Conservation (phyloP, 1,284 basidiomycete species). For the Moesziomyces antarcticus region DNA sequence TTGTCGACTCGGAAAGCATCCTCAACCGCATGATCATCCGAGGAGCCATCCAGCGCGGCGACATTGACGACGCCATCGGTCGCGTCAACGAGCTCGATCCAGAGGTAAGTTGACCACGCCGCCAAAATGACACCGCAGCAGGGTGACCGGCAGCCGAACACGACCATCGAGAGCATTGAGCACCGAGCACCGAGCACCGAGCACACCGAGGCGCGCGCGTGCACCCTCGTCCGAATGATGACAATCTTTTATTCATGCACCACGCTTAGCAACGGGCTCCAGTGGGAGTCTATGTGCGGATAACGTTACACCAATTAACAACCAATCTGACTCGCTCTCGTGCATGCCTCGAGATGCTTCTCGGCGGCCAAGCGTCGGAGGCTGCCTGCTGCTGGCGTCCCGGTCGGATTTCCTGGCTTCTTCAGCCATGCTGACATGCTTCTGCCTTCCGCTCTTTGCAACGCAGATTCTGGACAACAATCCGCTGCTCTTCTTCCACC, state of each 20-base stretch:
- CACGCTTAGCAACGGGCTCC: slow-evolving; percentile 80
- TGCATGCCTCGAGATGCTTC: neutral
- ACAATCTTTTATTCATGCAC: slow-evolving; percentile 87
- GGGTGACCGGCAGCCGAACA: slow-evolving; percentile 4
- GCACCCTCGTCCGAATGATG: slow-evolving; percentile 31
- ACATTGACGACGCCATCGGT: slow-evolving; percentile 92
- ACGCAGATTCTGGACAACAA: slow-evolving; percentile 91
- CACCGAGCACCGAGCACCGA: neutral
- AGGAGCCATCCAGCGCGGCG: slow-evolving; percentile 90
- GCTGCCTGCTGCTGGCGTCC: slow-evolving; percentile 4
- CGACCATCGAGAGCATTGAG: neutral
- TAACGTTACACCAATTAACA: slow-evolving; percentile 44
- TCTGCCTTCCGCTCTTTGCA: neutral
- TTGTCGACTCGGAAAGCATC: slow-evolving; percentile 86
- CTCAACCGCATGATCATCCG: slow-evolving; percentile 93
- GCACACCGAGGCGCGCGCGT: neutral
- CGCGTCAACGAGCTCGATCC: slow-evolving; percentile 94
- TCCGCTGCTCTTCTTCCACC: slow-evolving; percentile 86
- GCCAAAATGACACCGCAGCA: slow-evolving; percentile 3
- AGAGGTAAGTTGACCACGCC: slow-evolving; percentile 77
- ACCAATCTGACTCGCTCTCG: slow-evolving; percentile 38
- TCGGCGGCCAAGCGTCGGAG: neutral
- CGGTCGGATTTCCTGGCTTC: neutral
- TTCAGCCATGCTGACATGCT: slow-evolving; percentile 10
- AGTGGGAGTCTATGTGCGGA: slow-evolving; percentile 56